Base-by-base conservation (phyloP, 2,329 filamentous ascomycete genomes). In the Neobulgaria alba region DNA sequence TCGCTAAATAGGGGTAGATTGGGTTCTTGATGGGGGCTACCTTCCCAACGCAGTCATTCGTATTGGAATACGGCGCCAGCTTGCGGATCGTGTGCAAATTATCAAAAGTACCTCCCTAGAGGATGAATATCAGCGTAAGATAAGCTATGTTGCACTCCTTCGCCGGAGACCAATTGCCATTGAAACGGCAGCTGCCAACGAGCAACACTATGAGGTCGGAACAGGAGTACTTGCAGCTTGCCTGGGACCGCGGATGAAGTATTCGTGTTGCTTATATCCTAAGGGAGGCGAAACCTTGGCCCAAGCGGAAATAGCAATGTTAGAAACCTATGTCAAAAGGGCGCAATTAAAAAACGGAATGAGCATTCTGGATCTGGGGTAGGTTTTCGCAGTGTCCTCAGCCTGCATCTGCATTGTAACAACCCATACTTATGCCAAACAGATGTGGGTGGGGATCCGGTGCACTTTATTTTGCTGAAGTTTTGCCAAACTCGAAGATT, bases 131-230 rank as follows among this genome's bases (percentile, higher is more conserved):
- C 67, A 69, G 42, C 68, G 67, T 43, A 85, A 84, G 58, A 79
- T 82, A 72, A 63, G 63, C 17, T 84, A 79, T 56, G 68, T 85
- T 9, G 65, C 73, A 38, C 60, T 68, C 3, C 65, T 83, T n/a
- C 69, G 75, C 15, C 66, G 63, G 12, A 66, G 71, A 26, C 78
- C 79, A 9, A 83, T 85, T 47, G 81, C 80, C n/a, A 71, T 84
- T 50, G 75, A 81, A 58, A 82, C 79, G 1, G 69, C 67, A 3
- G 64, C 69, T 2, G 79, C 81, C 16, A 84, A 85, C 57, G 64
- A 72, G 52, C 80, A 85, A 66, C 80, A 85, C 60, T 85, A 85
- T 55, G 80, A 85, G 61, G 79, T 85, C 30, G 77, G 76, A 29
- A 82, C 79, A 0, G 75, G 75, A 3, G 73, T 84, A 17, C 60